Evolutionary conservation across 345 rosid genomes (phyloP), one percentile per base, ranked within the genome.

Genomic region (Lenwebbia sp.): DNA sequence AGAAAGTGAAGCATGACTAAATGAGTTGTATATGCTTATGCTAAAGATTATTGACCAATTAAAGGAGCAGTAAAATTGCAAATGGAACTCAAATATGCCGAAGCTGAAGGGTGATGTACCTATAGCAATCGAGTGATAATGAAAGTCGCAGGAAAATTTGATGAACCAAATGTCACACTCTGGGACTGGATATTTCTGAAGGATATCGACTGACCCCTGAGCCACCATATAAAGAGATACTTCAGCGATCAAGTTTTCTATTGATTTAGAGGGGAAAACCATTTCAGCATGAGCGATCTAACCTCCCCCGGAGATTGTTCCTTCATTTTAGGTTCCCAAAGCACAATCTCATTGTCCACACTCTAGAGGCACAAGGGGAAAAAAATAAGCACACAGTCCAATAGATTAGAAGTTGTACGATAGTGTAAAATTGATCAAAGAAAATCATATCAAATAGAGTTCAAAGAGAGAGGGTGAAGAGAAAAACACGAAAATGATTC

Each of bases 291-390:
- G 55, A 74, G 82, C 87, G 75, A 83, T 76, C 90, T 86, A 85
- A 97, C 99, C 98, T 97, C 99, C 74, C 99, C 98, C 25, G 99
- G 98, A 87, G 99, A 97, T 88, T 96, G 98, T 87, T 97, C 99
- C 92, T 96, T 96, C 93, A 93, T 92, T 91, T 93, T 93, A 54
- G 99, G 99, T 89, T 95, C 98, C 99, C 99, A 97, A 86, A 96
- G 90, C 88, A 94, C 92, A 88, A 97, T 95, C 91, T 97, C 99
- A 58, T 95, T 97, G 93, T 97, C 99, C 49, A 97, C 99, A 89
- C 99, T 97, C 99, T 97, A 92, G 88, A 91, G 81, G 81, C 87
- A 82, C 83, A 8, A 53, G 85, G 86, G 17, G 55, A 58, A 57
- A 41, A 84, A 74, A 60, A 86, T 5, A 86, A 78, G 51, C 83